A percentile compares a stretch with the other conserved stretches of the same genome.
Conservation (phyloP, 345 rosid species). For the Fremontodendron californicum region DNA sequence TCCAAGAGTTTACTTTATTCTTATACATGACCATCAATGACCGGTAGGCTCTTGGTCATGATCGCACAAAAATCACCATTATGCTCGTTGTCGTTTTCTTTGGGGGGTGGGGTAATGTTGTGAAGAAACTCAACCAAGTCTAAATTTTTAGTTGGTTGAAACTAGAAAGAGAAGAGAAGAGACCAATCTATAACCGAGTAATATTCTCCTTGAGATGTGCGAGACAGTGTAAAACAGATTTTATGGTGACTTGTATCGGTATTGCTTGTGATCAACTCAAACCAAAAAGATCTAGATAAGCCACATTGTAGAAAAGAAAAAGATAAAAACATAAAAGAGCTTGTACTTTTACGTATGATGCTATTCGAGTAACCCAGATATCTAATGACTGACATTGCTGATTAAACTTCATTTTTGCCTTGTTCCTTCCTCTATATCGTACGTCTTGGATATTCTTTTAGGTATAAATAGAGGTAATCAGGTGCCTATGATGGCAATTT, state of each 20-base stretch:
- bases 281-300: background rate
- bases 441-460: background rate
- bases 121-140: background rate
- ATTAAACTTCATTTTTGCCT: background rate
- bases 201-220: background rate
- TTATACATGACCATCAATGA: background rate
- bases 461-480: background rate
- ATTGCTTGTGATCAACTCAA: background rate
- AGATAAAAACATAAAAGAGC: background rate
- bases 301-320: background rate
- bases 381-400: background rate
- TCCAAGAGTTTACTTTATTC: background rate
- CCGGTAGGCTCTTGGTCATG: background rate
- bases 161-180: background rate
- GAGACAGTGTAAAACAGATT: background rate
- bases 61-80: background rate
- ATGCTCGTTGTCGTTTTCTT: background rate
- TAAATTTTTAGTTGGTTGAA: background rate
- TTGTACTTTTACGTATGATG: background rate
- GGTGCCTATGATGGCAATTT: background rate
- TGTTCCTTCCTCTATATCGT: background rate
- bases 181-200: background rate
- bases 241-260: background rate
- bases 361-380: background rate
- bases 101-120: background rate